Evolutionary conservation across 2,329 filamentous ascomycete species (phyloP).

Genomic region (Dothideomycetes sp.): DNA sequence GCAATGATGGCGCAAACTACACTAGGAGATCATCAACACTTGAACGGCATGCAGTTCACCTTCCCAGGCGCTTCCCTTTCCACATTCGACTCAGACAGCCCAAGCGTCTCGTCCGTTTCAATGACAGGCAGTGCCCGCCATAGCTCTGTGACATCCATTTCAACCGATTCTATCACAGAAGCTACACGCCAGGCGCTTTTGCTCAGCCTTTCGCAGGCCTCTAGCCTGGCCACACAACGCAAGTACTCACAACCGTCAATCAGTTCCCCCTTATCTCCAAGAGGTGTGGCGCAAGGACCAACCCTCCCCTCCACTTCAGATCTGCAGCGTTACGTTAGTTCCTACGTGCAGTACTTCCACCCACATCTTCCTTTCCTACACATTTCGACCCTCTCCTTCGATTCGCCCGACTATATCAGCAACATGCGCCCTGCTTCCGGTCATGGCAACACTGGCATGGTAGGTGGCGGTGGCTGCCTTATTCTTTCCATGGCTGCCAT

Average conservation of each 20-base stretch:
- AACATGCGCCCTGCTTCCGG: slow-evolving; percentile 43
- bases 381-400: slow-evolving; percentile 82
- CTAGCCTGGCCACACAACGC: slow-evolving; percentile 41
- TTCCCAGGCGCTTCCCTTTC: slow-evolving; percentile 44
- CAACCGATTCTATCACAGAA: slow-evolving; percentile 56
- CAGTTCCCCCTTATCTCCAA: slow-evolving; percentile 39
- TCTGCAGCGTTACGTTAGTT: slow-evolving; percentile 78
- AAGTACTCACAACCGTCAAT: slow-evolving; percentile 50
- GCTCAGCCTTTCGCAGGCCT: slow-evolving; percentile 49
- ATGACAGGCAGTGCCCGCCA: slow-evolving; percentile 55
- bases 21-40: slow-evolving; percentile 51
- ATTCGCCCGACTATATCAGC: slow-evolving; percentile 56
- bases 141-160: slow-evolving; percentile 49
- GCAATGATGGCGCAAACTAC: slow-evolving; percentile 49
- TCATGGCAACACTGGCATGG: slow-evolving; percentile 33
- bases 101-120: slow-evolving; percentile 52
- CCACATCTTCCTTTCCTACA: slow-evolving; percentile 93
- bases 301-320: slow-evolving; percentile 70
- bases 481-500: slow-evolving; percentile 82
- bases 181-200: slow-evolving; percentile 53
- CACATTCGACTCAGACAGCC: slow-evolving; percentile 58
- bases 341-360: slow-evolving; percentile 87
- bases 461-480: slow-evolving; percentile 75
- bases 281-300: slow-evolving; percentile 24
- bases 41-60: slow-evolving; percentile 39